These are phyloP conservation scores for Trichoderma sp. DNA, from an alignment of 2,329 filamentous ascomycete species.

Conservation along the genomic window DNA sequence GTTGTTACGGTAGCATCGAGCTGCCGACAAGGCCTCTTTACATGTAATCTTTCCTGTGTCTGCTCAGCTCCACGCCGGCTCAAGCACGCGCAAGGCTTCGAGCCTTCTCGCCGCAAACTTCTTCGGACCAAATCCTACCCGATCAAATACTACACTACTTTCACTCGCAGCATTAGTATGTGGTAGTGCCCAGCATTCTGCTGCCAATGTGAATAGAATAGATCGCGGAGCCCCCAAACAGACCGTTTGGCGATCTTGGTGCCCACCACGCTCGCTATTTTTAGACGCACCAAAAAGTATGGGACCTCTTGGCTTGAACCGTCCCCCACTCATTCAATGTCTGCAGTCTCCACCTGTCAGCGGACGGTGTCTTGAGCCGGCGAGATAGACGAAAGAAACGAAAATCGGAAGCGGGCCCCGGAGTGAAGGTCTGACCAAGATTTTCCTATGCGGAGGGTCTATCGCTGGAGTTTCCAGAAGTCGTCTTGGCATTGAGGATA, in stretches of 20 bases:
- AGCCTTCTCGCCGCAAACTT: neutral
- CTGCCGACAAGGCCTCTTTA: neutral
- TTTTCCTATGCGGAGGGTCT: neutral
- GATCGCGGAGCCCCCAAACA: neutral
- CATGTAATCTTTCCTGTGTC: neutral
- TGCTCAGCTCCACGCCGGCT: neutral
- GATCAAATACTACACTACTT: neutral
- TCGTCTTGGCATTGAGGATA: neutral
- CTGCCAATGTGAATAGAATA: neutral
- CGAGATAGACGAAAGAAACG: constrained; percentile 4
- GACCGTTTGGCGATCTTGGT: constrained; percentile 4
- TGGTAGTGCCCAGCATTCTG: neutral
- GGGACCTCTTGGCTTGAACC: neutral
- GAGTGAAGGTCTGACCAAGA: neutral
- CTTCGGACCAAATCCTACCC: neutral
- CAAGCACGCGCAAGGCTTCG: neutral
- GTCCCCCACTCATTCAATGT: neutral
- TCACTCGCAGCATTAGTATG: neutral
- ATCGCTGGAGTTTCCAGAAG: neutral
- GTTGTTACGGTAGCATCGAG: neutral
- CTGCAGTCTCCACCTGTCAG: neutral
- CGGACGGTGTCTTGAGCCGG: constrained; percentile 10
- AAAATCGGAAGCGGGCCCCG: neutral
- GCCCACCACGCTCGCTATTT: neutral
- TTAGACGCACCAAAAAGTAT: constrained; percentile 2